Evolutionary conservation across 371 early-diverging fungal genomes (phyloP).

Genomic region (Mucor piriformis): DNA sequence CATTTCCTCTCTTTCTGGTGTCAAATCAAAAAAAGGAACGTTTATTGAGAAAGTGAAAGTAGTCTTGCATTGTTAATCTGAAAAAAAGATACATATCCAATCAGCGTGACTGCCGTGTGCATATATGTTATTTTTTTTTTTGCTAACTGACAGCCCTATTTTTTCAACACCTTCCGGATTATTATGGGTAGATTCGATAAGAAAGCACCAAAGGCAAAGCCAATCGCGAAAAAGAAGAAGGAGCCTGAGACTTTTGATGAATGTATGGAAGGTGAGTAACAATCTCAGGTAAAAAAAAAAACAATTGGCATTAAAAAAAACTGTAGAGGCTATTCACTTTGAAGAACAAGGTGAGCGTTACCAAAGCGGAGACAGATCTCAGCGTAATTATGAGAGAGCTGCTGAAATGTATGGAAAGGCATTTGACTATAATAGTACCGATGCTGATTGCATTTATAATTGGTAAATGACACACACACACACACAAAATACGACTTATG

Average conservation of each 20-base stretch:
- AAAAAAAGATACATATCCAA: not conserved
- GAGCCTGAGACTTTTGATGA: constrained; percentile 53
- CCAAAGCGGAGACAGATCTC: constrained; percentile 65
- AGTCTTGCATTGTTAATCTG: too few species aligned
- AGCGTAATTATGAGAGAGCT: constrained; percentile 67
- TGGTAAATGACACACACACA: constrained; percentile 40
- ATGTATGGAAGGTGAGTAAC: constrained; percentile 39
- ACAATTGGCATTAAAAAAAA: not conserved
- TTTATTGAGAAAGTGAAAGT: too few species aligned
- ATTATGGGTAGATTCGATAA: constrained; percentile 22
- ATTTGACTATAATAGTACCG: constrained; percentile 51
- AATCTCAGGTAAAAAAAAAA: not conserved
- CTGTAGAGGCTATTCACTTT: constrained; percentile 59
- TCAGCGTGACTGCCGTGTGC: not conserved
- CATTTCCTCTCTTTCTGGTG: too few species aligned
- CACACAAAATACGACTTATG: not conserved
- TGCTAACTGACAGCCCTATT: not conserved
- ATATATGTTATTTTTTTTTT: not conserved
- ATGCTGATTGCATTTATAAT: constrained; percentile 72
- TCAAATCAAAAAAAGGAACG: too few species aligned
- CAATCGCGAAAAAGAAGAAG: constrained; percentile 35
- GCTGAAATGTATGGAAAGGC: constrained; percentile 69
- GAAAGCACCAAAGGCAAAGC: constrained; percentile 31
- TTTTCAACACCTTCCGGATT: not conserved
- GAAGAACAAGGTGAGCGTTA: constrained; percentile 79